phyloP scores from a whole-genome alignment of 2,329 filamentous ascomycete genomes.

The Orbilia ellipsospora region DNA sequence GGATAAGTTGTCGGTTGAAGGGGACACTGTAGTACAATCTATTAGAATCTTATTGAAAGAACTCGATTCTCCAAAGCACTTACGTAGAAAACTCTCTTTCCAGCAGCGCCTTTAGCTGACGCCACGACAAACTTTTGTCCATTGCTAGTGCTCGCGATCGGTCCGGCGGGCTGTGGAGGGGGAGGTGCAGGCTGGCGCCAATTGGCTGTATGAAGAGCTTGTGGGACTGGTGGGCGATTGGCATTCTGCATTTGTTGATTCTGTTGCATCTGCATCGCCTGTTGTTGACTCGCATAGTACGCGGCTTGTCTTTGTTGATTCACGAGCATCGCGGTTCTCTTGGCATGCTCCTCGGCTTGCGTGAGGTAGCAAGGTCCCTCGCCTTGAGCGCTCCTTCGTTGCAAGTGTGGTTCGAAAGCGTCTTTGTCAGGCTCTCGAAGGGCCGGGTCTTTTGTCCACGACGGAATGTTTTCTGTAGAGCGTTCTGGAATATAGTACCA shows the following conservation, averaged over 20 bases:
- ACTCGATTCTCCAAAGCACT: neutral
- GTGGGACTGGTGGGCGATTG: constrained; percentile 19
- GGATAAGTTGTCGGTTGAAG: constrained; percentile 46
- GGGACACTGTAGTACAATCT: constrained; percentile 23
- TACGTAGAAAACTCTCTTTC: constrained; percentile 51
- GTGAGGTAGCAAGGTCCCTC: constrained; percentile 46
- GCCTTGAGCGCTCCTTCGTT: constrained; percentile 26
- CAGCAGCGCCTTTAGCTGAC: constrained; percentile 32
- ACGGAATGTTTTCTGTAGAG: constrained; percentile 47
- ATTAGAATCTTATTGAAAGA: neutral
- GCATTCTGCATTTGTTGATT: constrained; percentile 15
- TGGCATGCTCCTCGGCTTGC: constrained; percentile 39
- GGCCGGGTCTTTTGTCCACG: constrained; percentile 46
- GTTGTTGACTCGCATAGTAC: constrained; percentile 34
- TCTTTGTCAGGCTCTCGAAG: constrained; percentile 38
- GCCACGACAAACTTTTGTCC: constrained; percentile 50
- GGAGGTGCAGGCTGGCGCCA: constrained; percentile 45
- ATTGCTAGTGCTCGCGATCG: constrained; percentile 48
- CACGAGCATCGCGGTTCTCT: constrained; percentile 6
- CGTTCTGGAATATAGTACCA: constrained; percentile 50
- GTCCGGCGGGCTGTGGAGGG: constrained; percentile 34
- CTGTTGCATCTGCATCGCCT: constrained; percentile 1
- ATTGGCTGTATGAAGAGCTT: constrained; percentile 31
- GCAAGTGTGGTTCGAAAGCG: constrained; percentile 44
- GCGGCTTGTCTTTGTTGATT: constrained; percentile 32